Evolutionary conservation across 2,329 filamentous ascomycete genomes (phyloP).

Genomic region (Endoconidiophora laricicola): DNA sequence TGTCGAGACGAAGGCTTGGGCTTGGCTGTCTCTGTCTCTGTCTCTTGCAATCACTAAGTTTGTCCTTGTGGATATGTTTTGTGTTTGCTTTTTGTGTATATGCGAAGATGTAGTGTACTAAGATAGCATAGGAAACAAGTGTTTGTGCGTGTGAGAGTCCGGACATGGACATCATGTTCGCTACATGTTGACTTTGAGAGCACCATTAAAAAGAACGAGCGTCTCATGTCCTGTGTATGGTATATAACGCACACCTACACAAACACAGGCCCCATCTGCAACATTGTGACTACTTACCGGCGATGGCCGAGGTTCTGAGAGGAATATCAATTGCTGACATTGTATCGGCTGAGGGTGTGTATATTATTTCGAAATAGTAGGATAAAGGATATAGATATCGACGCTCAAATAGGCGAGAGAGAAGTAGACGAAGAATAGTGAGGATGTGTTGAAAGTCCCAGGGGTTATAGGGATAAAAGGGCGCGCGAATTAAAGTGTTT

Average conservation of each 20-base stretch:
- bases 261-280: neutral
- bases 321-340: conserved; percentile 6
- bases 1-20: no score
- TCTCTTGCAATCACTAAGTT: no score
- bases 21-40: no score
- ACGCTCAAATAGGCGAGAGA: neutral
- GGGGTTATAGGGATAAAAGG: neutral
- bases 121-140: no score
- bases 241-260: neutral
- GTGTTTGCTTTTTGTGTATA: no score
- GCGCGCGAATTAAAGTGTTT: neutral
- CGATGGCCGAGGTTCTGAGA: neutral
- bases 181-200: neutral
- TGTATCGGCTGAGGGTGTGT: neutral
- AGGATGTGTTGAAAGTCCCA: neutral
- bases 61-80: no score
- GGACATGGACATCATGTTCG: no score
- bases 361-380: neutral
- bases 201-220: neutral
- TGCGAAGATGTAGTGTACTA: no score
- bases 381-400: neutral
- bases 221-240: no score
- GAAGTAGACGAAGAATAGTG: neutral
- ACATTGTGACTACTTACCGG: conserved; percentile 3
- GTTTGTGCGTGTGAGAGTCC: no score